Conservation (phyloP, 108 stramenopile genomes). For the Nannochloropsis salina region DNA sequence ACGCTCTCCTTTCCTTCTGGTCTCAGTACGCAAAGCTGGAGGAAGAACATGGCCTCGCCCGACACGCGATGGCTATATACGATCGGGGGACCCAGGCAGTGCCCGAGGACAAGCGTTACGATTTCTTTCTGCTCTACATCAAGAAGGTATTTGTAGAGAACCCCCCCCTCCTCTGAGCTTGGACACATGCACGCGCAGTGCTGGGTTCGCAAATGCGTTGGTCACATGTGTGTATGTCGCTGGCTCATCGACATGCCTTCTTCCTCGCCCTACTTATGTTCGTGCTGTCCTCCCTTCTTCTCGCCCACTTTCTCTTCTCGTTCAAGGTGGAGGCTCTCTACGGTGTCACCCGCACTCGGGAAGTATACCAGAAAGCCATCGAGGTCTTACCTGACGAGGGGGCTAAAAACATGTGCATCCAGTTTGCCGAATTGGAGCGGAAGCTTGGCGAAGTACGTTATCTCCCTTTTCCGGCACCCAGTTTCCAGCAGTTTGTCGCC, state of each 20-base stretch:
- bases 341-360: slow-evolving; percentile 78
- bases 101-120: slow-evolving; percentile 67
- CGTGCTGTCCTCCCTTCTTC: not conserved
- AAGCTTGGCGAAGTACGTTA: slow-evolving; percentile 65
- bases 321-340: slow-evolving; percentile 64
- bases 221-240: not conserved
- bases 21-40: slow-evolving; percentile 77
- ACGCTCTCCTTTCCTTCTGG: no score
- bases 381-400: slow-evolving; percentile 68
- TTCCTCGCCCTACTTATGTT: not conserved
- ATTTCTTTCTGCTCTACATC: slow-evolving; percentile 77
- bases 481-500: not conserved
- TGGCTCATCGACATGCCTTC: not conserved
- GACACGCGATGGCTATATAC: slow-evolving; percentile 80
- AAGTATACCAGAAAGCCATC: slow-evolving; percentile 86
- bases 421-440: slow-evolving; percentile 86
- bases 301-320: not conserved
- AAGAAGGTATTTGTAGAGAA: slow-evolving; percentile 55
- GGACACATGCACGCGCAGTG: no score
- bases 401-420: slow-evolving; percentile 74
- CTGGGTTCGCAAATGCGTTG: no score
- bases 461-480: not conserved
- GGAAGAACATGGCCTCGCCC: slow-evolving; percentile 84
- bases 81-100: slow-evolving; percentile 77
- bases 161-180: not conserved